These are phyloP conservation scores for Cystobasidium sp. DNA, from an alignment of 1,284 basidiomycete species.

Conservation along the genomic window DNA sequence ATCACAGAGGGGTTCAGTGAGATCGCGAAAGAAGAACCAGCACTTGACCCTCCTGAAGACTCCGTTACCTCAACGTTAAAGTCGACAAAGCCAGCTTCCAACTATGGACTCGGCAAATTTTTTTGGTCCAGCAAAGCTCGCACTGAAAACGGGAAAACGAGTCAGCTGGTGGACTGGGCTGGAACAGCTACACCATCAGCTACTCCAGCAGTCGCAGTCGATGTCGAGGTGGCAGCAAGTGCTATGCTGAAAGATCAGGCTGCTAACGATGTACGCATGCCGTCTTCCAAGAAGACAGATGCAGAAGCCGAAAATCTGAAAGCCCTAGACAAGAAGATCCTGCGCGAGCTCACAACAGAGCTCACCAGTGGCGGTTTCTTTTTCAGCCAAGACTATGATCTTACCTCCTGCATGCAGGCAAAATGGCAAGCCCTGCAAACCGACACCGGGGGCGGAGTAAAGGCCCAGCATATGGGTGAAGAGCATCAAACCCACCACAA, in stretches of 20 bases:
- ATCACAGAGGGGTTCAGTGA: background rate
- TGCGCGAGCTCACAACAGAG: constrained; percentile 71
- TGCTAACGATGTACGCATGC: background rate
- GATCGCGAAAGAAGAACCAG: too few species aligned
- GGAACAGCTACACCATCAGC: background rate
- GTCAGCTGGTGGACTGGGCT: background rate
- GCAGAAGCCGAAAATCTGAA: constrained; percentile 58
- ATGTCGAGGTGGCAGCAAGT: background rate
- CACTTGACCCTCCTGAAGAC: too few species aligned
- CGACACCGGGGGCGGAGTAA: background rate
- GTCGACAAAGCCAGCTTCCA: background rate
- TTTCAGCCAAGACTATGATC: constrained; percentile 64
- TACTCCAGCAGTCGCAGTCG: background rate
- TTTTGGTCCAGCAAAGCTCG: background rate
- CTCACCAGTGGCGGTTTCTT: constrained; percentile 78
- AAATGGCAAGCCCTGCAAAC: constrained; percentile 55
- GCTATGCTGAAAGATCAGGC: background rate
- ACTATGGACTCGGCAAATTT: background rate
- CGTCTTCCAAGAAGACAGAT: background rate
- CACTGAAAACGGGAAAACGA: background rate
- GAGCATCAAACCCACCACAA: background rate
- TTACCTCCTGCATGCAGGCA: constrained; percentile 61
- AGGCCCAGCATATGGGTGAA: background rate
- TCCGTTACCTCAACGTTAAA: too few species aligned
- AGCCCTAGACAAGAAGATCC: constrained; percentile 74